Base-by-base conservation (phyloP, 495 filamentous ascomycete genomes). In the Neurospora terricola region DNA sequence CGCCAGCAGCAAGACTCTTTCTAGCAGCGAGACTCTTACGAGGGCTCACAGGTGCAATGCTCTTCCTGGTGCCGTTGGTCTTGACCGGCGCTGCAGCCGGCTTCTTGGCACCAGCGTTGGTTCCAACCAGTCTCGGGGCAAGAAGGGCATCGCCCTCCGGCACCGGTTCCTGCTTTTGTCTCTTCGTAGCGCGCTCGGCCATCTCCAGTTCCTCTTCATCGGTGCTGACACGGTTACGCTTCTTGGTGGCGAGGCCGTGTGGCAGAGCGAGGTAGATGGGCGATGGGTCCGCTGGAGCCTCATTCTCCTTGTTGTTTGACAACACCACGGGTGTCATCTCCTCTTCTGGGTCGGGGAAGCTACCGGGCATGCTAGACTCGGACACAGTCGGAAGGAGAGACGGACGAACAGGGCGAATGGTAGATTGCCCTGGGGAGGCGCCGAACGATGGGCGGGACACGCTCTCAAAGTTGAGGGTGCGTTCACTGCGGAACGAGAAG, bases 231-330 rank as follows among this genome's bases (percentile, higher is more conserved):
- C 89, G 86, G 72, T 86, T 86, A 66, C 91, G 86, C 83, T 93
- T 93, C 84, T 94, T 93, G 82, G 91, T 93, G 4, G 81, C 77
- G 77, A 94, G 88, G 39, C 92, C 91, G 76, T 93, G 91, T 6
- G 90, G 86, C 39, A 92, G 83, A 16, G 76, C 69, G 21, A 80
- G 45, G 54, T 76, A 73, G 18, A 74, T 72, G 27, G 71, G 72
- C 14, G 54, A 66, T 10, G 48, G 48, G 21, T 66, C 54, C 0
- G 68, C 74, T 7, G 84, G 83, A 27, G 80, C 82, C 66, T 81
- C 76, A 54, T 86, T 86, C 75, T 87, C 85, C 77, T 87, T 88
- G 78, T 87, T 84, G 0, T 36, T 38, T 36, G 70, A 72, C 70
- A 66, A 66, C 27, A 66, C 23, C 23, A 66, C 30, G 27, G 54